These are phyloP conservation scores for Ajuga reptans DNA, from an alignment of 305 asterid species.

Conservation along the genomic window DNA sequence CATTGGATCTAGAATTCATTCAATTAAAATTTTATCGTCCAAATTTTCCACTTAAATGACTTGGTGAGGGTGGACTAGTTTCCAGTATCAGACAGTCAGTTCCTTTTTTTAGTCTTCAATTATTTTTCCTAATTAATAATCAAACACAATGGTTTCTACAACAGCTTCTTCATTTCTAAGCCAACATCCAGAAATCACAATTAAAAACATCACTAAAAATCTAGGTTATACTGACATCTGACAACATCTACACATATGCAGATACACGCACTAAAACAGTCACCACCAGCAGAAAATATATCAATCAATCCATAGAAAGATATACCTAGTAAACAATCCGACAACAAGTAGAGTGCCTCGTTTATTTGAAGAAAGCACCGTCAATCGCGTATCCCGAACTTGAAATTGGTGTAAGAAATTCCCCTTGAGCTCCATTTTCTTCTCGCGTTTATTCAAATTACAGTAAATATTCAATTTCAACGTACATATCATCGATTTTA, in stretches of 20 bases:
- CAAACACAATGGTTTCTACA: background rate
- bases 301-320: background rate
- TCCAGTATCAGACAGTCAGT: background rate
- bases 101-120: background rate
- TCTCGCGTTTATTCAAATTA: background rate
- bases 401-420: constrained; percentile 33
- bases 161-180: background rate
- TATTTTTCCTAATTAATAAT: background rate
- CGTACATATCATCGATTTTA: background rate
- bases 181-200: background rate
- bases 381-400: constrained; percentile 30
- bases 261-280: background rate
- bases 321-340: constrained; percentile 44
- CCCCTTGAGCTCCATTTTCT: constrained; percentile 34
- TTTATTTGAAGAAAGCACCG: constrained; percentile 26
- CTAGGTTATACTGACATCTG: background rate
- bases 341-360: constrained; percentile 27
- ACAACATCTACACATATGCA: background rate
- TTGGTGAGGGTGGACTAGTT: background rate
- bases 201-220: background rate
- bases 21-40: too few relatives aligned
- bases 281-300: background rate
- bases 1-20: too few relatives aligned
- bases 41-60: too few relatives aligned
- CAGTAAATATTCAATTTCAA: constrained; percentile 7